These are phyloP conservation scores for Candida tropicalis DNA, from an alignment of 1,139 yeast species.

Conservation along the genomic window DNA sequence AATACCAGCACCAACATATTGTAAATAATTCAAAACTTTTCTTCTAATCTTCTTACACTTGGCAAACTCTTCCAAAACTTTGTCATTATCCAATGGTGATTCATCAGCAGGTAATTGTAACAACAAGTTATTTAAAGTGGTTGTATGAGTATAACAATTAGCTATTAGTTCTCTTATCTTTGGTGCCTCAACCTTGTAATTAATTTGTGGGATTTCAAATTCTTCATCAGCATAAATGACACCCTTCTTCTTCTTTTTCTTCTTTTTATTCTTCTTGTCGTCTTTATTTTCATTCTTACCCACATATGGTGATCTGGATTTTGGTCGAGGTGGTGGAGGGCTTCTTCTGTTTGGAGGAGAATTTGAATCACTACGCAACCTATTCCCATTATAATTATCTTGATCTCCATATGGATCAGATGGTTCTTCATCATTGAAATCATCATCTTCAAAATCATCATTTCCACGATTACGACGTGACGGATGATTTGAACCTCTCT, in stretches of 20 bases:
- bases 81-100: slow-evolving; percentile 63
- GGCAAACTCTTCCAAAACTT: slow-evolving; percentile 63
- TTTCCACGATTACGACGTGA: slow-evolving; percentile 2
- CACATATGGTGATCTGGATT: slow-evolving; percentile 25
- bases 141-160: slow-evolving; percentile 74
- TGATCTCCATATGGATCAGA: slow-evolving; percentile 26
- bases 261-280: slow-evolving; percentile 20
- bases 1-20: slow-evolving; percentile 66
- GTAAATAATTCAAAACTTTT: slow-evolving; percentile 77
- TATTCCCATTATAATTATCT: slow-evolving; percentile 19
- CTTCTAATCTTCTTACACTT: slow-evolving; percentile 78
- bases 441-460: slow-evolving; percentile 12
- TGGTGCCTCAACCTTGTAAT: slow-evolving; percentile 73
- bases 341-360: slow-evolving; percentile 15
- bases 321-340: slow-evolving; percentile 38
- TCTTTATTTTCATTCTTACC: slow-evolving; percentile 10
- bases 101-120: slow-evolving; percentile 54
- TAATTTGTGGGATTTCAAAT: slow-evolving; percentile 67
- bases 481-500: slow-evolving; percentile 5
- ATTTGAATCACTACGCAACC: slow-evolving; percentile 22
- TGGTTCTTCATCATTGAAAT: slow-evolving; percentile 16
- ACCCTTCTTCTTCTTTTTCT: slow-evolving; percentile 25
- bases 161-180: slow-evolving; percentile 70
- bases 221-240: slow-evolving; percentile 53
- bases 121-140: slow-evolving; percentile 69